phyloP scores from a whole-genome alignment of 2,329 filamentous ascomycete genomes.

The Delphinella strobiligena region DNA sequence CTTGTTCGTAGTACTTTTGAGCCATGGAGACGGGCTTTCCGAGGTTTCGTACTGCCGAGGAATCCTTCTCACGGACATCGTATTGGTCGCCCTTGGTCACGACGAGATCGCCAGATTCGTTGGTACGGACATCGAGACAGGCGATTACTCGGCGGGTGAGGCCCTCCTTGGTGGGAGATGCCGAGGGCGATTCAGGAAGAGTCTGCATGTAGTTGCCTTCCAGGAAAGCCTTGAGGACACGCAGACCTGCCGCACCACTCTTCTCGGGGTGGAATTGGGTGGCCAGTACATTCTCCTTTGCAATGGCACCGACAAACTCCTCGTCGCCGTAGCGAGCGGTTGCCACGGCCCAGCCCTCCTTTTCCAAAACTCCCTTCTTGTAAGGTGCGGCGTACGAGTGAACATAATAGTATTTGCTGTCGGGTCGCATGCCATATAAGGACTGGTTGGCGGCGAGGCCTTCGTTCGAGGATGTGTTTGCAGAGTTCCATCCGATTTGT shows the following conservation, averaged over 20 bases:
- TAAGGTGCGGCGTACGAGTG: slow-evolving; percentile 88
- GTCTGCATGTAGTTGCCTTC: slow-evolving; percentile 51
- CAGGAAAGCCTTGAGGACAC: slow-evolving; percentile 75
- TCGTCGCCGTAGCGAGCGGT: slow-evolving; percentile 79
- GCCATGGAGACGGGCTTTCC: slow-evolving; percentile 97
- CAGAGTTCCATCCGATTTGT: slow-evolving; percentile 97
- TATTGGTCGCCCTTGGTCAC: slow-evolving; percentile 99
- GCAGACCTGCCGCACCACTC: slow-evolving; percentile 77
- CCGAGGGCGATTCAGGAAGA: slow-evolving; percentile 31
- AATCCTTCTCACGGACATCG: slow-evolving; percentile 82
- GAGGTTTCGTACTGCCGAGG: slow-evolving; percentile 68
- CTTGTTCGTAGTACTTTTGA: slow-evolving; percentile 85
- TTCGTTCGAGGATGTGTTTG: slow-evolving; percentile 44
- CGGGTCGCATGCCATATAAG: slow-evolving; percentile 67
- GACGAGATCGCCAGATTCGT: slow-evolving; percentile 87
- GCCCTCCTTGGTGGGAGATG: slow-evolving; percentile 42
- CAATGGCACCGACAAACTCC: slow-evolving; percentile 83
- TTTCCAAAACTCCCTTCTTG: slow-evolving; percentile 58
- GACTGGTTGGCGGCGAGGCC: slow-evolving; percentile 32
- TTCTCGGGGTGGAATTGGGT: slow-evolving; percentile 99
- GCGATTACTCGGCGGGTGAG: slow-evolving; percentile 90
- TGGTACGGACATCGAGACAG: slow-evolving; percentile 88
- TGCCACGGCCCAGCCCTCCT: slow-evolving; percentile 81
- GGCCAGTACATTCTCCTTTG: slow-evolving; percentile 71
- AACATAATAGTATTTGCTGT: slow-evolving; percentile 97